Base-by-base conservation (phyloP, 176 grass and related monocot genomes). In the Aechmea fasciata region DNA sequence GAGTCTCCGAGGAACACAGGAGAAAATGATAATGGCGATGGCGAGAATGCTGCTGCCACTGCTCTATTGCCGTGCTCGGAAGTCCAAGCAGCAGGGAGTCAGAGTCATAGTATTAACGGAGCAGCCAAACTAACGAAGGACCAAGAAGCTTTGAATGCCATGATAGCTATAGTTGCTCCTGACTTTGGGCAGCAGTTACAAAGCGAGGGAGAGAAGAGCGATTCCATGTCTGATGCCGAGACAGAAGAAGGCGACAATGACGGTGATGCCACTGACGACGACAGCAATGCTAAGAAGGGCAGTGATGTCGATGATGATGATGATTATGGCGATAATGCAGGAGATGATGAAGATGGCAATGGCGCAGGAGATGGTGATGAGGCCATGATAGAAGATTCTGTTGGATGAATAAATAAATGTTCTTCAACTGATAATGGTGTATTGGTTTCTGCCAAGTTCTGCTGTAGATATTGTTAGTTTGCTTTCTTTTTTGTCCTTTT, bases 221-320 rank as follows among this genome's bases (percentile, higher is more conserved):
- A 85, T 47, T 68, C 68, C 23, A 66, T 80, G 75, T 94, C 90
- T 77, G 90, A 89, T 50, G 86, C 78, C 0, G 90, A 94, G 80
- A 89, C 83, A 9, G 80, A 83, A 26, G 90, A 89, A 80, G 82
- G 79, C 62, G 76, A 73, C 57, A 63, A 64, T 6, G 29, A 63
- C 54, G 47, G 73, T 0, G 65, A 85, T 47, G 53, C 68, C 33
- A 66, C 74, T 68, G 85, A 83, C 77, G 90, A 89, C 47, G 83
- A 73, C 0, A 86, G 89, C 74, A 86, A 79, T 13, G 80, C 80
- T 14, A 86, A 89, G 77, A 79, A 73, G 51, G 76, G 73, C 57
- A 63, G 48, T 33, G 66, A 69, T 68, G 41, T 11, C 1, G 48
- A 75, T 52, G 64, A 65, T 17, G 25, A 61, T 66, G 51, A 49